A percentile compares a stretch with the other conserved stretches of the same genome.
phyloP scores from a whole-genome alignment of 106 monocot species.

The Alisma plantagoaquatica region DNA sequence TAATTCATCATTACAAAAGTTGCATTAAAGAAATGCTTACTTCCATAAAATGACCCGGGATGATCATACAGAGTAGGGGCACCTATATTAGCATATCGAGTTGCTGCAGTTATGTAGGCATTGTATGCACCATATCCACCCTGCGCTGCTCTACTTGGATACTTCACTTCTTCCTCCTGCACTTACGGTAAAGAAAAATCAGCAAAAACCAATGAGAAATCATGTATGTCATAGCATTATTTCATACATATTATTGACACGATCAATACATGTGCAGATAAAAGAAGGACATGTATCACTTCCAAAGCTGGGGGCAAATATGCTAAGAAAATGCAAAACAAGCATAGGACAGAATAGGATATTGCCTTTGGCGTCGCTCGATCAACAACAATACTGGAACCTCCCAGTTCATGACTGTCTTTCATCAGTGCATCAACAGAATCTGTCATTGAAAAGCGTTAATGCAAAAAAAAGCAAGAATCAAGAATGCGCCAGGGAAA shows the following conservation, averaged over 20 bases:
- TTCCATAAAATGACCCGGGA: conserved; percentile 59
- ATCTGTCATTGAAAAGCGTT: conserved; percentile 46
- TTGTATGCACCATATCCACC: conserved; percentile 96
- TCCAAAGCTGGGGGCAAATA: background rate
- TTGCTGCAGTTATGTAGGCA: conserved; percentile 85
- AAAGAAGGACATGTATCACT: background rate
- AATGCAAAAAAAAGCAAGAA: background rate
- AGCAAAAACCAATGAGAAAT: background rate
- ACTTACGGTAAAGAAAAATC: background rate
- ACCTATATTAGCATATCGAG: conserved; percentile 85
- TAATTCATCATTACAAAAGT: no score
- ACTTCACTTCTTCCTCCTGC: conserved; percentile 70
- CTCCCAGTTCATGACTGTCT: conserved; percentile 90
- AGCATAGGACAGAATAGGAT: no score
- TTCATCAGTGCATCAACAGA: conserved; percentile 89
- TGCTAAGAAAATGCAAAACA: background rate
- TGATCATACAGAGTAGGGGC: conserved; percentile 94
- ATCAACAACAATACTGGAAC: conserved; percentile 83
- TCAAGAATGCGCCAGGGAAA: no score
- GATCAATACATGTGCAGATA: background rate
- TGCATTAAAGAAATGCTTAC: conserved; percentile 35
- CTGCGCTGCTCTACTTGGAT: conserved; percentile 46
- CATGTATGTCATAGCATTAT: background rate
- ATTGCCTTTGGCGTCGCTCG: conserved; percentile 92
- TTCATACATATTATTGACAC: background rate